Evolutionary conservation across 768 basidiomycete species (phyloP).

Genomic region (Rickenella mellea): DNA sequence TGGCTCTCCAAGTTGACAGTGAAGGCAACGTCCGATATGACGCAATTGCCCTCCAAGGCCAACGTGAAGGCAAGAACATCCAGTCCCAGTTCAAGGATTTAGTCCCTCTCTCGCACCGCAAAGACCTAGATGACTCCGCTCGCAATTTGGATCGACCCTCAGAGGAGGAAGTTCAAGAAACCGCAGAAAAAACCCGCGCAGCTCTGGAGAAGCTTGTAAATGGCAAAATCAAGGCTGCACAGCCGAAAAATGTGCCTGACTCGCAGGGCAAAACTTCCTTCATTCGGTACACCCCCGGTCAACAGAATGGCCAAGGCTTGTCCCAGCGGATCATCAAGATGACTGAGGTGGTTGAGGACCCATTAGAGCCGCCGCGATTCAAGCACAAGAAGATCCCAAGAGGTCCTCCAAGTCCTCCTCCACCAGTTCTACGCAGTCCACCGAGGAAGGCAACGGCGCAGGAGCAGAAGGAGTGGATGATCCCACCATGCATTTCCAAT

Average conservation of each 20-base stretch:
- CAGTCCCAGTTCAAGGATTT: constrained; percentile 98
- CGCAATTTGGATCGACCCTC: constrained; percentile 85
- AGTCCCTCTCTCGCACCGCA: constrained; percentile 82
- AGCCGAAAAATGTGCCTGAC: constrained; percentile 91
- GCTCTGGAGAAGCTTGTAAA: constrained; percentile 91
- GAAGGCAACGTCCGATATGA: constrained; percentile 97
- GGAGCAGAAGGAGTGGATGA: constrained; percentile 99
- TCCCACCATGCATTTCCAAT: constrained; percentile 98
- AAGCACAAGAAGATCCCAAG: constrained; percentile 99
- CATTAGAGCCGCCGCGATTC: constrained; percentile 91
- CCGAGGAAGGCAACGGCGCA: constrained; percentile 93
- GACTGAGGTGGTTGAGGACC: constrained; percentile 96
- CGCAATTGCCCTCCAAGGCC: constrained; percentile 93
- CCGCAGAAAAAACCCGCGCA: constrained; percentile 80
- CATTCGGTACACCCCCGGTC: constrained; percentile 94
- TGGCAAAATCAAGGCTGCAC: constrained; percentile 96
- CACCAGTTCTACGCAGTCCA: constrained; percentile 90
- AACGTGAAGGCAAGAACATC: constrained; percentile 74
- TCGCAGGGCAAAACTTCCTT: constrained; percentile 76
- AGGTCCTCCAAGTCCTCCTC: constrained; percentile 93
- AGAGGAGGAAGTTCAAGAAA: constrained; percentile 86
- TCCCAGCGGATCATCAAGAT: constrained; percentile 99
- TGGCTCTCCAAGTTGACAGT: constrained; percentile 92
- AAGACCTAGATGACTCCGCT: constrained; percentile 71
- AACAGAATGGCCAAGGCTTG: constrained; percentile 64